Evolutionary conservation across 208 protist species (phyloP).

Genomic region (Porcisia hertigi): DNA sequence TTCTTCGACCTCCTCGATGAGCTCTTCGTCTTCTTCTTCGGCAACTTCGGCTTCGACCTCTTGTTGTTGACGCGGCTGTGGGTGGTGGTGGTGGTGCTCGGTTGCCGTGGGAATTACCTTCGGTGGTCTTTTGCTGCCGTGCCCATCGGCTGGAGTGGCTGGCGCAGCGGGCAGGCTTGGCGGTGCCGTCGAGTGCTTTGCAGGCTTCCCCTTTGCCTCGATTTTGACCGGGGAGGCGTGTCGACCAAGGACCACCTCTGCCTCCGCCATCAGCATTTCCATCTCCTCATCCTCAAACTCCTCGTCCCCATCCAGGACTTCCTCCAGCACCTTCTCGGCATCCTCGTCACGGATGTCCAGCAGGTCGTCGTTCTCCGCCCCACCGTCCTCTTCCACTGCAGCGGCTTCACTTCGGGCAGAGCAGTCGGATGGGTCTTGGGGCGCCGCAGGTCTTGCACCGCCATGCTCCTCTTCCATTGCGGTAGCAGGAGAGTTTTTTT

Average conservation of each 20-base stretch:
- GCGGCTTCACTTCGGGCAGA: background rate
- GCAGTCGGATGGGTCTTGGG: background rate
- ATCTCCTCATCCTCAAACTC: slow-evolving; percentile 28
- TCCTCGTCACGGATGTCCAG: slow-evolving; percentile 26
- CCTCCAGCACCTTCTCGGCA: slow-evolving; percentile 25
- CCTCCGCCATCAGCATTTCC: slow-evolving; percentile 19
- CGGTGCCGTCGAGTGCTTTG: background rate
- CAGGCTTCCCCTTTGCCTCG: slow-evolving; percentile 1
- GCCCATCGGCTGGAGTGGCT: slow-evolving; percentile 2
- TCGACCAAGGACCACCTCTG: slow-evolving; percentile 17
- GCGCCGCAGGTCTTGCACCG: background rate
- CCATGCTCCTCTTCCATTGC: background rate
- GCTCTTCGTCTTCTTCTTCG: slow-evolving; percentile 24
- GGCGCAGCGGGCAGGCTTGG: slow-evolving; percentile 5
- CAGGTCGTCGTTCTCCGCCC: slow-evolving; percentile 38
- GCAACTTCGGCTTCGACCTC: background rate
- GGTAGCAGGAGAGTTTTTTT: slow-evolving; percentile 4
- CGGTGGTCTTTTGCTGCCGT: background rate
- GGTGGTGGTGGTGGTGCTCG: background rate
- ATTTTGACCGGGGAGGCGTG: background rate
- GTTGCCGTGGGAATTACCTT: background rate
- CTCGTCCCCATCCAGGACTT: slow-evolving; percentile 23
- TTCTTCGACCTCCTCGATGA: slow-evolving; percentile 37
- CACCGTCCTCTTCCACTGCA: slow-evolving; percentile 11
- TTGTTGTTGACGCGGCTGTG: background rate